Evolutionary conservation across 2,329 filamentous ascomycete genomes (phyloP).

Genomic region (Fusarium falciforme): DNA sequence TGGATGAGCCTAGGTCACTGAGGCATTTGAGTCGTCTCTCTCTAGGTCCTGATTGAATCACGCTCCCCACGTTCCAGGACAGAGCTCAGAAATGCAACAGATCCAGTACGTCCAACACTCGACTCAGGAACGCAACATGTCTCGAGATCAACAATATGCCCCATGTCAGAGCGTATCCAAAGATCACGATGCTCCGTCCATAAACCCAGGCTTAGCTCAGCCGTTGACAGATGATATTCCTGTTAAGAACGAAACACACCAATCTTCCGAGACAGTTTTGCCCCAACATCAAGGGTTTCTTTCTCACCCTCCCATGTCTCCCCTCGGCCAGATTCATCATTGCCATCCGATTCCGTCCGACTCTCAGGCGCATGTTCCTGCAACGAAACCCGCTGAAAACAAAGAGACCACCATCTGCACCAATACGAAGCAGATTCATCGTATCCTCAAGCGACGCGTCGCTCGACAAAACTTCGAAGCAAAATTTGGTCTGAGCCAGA

Average conservation of each 20-base stretch:
- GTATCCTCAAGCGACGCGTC: conserved; percentile 92
- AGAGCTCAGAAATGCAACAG: no score
- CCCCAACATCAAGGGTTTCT: neutral
- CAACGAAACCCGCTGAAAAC: neutral
- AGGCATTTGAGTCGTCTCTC: neutral
- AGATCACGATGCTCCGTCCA: neutral
- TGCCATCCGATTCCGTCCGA: neutral
- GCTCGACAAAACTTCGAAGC: conserved; percentile 94
- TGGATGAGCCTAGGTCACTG: neutral
- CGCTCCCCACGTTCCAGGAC: no score
- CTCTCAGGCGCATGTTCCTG: neutral
- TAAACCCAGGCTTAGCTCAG: neutral
- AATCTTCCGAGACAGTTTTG: neutral
- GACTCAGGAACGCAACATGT: neutral
- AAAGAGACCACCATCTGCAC: conserved; percentile 73
- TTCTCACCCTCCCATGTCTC: neutral
- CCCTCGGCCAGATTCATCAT: neutral
- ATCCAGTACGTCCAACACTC: neutral
- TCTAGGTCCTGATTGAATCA: neutral
- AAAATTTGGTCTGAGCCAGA: conserved; percentile 82
- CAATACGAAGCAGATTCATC: conserved; percentile 98
- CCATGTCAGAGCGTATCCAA: neutral
- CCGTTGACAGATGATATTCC: neutral
- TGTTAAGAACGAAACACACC: neutral
- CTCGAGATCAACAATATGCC: neutral